Base-by-base conservation (phyloP, 2,329 filamentous ascomycete genomes). In the Furcasterigmium furcatum region DNA sequence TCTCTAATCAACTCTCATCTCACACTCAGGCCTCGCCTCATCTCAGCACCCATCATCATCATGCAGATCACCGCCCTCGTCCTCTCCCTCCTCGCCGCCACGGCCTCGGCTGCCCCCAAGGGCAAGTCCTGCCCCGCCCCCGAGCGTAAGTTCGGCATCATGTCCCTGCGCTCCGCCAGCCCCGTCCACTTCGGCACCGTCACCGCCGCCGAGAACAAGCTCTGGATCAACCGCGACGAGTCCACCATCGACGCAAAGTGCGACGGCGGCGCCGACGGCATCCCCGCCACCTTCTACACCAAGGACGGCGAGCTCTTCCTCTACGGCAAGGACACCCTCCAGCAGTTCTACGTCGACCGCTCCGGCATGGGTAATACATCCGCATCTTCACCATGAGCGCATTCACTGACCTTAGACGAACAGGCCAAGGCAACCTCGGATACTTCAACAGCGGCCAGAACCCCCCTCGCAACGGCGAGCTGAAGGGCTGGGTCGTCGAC, bases 361-460 rank as follows among this genome's bases (percentile, higher is more conserved):
- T 79, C 75, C 38, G 79, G 77, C 55, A 80, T 81, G 77, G 79
- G 76, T 72, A 72, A 35, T 70, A n/a, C n/a, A n/a, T 55, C 25
- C 24, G 14, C 13, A 20, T 27, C 43, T 20, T 8, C 22, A 8
- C n/a, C 25, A 19, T 43, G n/a, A 19, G 18, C 29, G 29, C 9
- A 42, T 14, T 24, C 13, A 21, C 35, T 29, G 21, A 47, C 36
- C 51, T 50, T 29, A 52, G 32, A 27, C 4, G 36, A 16, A 46
- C 24, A 76, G 73, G 76, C 52, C 74, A 77, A 52, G 80, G 80
- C 42, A 62, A 66, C 19, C 55, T 82, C 35, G 70, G 72, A 35
- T 84, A 79, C 65, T 70, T 70, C 27, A 76, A 71, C 4, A 73
- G 72, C 35, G 70, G 54, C 32, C 54, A 71, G 52, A 45, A 54